phyloP scores from a whole-genome alignment of 345 rosid genomes.

The Ricinus communis region DNA sequence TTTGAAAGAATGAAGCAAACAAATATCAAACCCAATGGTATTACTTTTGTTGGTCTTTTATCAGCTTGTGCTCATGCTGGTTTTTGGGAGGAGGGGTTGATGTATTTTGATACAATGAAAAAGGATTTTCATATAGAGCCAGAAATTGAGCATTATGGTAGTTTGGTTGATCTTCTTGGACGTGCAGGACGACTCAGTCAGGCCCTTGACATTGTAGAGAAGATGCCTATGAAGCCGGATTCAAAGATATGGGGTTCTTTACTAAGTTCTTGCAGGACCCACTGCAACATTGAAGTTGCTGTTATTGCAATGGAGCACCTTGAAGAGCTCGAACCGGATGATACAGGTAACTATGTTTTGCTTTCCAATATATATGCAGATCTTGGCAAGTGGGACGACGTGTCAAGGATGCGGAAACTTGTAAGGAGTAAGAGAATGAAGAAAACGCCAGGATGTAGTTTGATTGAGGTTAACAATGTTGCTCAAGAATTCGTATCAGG shows the following conservation, averaged over 20 bases:
- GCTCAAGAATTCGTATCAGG: conserved; percentile 59
- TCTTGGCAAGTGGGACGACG: conserved; percentile 51
- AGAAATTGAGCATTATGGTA: conserved; percentile 17
- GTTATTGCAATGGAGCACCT: conserved; percentile 42
- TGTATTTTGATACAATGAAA: conserved; percentile 19
- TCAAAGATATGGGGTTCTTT: conserved; percentile 23
- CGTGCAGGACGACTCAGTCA: conserved; percentile 14
- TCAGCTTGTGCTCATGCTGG: conserved; percentile 25
- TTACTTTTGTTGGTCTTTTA: conserved; percentile 21
- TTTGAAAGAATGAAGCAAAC: conserved; percentile 25
- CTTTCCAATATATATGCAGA: conserved; percentile 61
- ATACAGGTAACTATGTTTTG: conserved; percentile 52
- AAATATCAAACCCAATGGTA: conserved; percentile 13
- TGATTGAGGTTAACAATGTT: conserved; percentile 48
- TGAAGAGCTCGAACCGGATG: conserved; percentile 54
- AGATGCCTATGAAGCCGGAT: conserved; percentile 24
- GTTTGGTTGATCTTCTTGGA: conserved; percentile 20
- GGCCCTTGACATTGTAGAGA: neutral
- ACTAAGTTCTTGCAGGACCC: conserved; percentile 21
- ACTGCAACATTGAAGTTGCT: conserved; percentile 21
- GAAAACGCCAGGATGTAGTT: conserved; percentile 59
- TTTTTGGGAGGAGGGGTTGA: conserved; percentile 18
- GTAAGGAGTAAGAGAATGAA: conserved; percentile 45
- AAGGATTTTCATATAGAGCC: conserved; percentile 11
- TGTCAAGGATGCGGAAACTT: conserved; percentile 42